Percentiles rank a stretch among this genome's conserved stretches.
Conservation (phyloP, 2,329 filamentous ascomycete species). For the Cytospora paraplurivora region DNA sequence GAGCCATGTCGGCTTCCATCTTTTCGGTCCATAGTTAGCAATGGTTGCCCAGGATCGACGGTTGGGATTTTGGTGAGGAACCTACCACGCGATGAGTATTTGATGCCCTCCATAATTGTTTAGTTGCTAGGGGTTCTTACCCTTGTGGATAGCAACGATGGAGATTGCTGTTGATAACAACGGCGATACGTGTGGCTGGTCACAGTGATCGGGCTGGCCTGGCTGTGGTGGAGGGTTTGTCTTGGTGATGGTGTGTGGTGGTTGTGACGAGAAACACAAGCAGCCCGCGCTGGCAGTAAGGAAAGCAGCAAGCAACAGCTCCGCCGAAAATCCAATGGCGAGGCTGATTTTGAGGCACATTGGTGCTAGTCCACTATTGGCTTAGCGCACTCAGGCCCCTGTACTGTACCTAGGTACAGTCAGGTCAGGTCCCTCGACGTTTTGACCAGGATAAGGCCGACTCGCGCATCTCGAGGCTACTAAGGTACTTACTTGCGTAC, state of each 20-base stretch:
- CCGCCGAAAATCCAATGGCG: constrained; percentile 28
- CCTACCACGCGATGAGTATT: constrained; percentile 75
- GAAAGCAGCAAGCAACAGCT: constrained; percentile 5
- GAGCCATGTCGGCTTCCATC: constrained; percentile 55
- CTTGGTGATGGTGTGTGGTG: not conserved
- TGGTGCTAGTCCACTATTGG: constrained; percentile 35
- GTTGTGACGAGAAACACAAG: constrained; percentile 9
- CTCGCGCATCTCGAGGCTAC: constrained; percentile 8
- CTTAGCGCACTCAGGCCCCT: constrained; percentile 29
- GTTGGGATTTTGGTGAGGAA: constrained; percentile 31
- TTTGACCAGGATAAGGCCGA: not conserved
- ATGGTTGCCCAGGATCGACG: constrained; percentile 31
- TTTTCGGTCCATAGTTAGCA: constrained; percentile 33
- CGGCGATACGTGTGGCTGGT: constrained; percentile 3
- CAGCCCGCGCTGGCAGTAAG: constrained; percentile 9
- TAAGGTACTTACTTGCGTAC: not conserved
- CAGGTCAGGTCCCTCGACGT: constrained; percentile 1
- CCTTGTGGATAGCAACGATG: constrained; percentile 14
- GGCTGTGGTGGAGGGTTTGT: constrained; percentile 6
- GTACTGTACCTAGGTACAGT: not conserved
- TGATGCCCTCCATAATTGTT: constrained; percentile 78
- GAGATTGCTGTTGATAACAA: constrained; percentile 17
- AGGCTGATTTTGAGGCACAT: constrained; percentile 46
- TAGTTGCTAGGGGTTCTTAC: not conserved
- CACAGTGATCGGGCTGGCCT: not conserved